Percentiles rank a stretch among this genome's conserved stretches.
phyloP scores from a whole-genome alignment of 1,139 yeast genomes.

The Candida smagusa region DNA sequence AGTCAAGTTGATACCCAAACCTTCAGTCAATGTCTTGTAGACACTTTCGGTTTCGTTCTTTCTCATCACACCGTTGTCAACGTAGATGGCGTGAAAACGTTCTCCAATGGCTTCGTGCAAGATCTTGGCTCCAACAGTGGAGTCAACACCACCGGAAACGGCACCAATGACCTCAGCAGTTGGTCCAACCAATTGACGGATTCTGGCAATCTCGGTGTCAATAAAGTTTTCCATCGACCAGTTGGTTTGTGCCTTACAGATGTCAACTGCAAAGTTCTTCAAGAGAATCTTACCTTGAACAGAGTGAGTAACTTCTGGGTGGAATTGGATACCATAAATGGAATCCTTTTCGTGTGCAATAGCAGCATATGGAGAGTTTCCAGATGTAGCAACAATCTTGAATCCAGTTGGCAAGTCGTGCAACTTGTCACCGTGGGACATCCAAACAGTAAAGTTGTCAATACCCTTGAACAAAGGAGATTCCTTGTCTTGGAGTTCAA shows the following conservation, averaged over 20 bases:
- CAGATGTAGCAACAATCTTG: slow-evolving; percentile 86
- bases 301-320: slow-evolving; percentile 98
- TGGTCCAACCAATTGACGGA: slow-evolving; percentile 88
- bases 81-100: slow-evolving; percentile 97
- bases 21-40: slow-evolving; percentile 83
- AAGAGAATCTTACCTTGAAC: slow-evolving; percentile 82
- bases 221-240: slow-evolving; percentile 99
- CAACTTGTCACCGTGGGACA: slow-evolving; percentile 98
- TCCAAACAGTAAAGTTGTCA: slow-evolving; percentile 95
- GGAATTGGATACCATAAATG: slow-evolving; percentile 96
- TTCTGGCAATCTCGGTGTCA: slow-evolving; percentile 92
- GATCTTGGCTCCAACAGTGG: slow-evolving; percentile 97
- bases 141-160: slow-evolving; percentile 99
- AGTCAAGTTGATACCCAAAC: slow-evolving; percentile 89
- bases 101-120: slow-evolving; percentile 98
- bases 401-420: slow-evolving; percentile 87
- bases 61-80: slow-evolving; percentile 97
- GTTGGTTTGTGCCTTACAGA: slow-evolving; percentile 82
- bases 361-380: slow-evolving; percentile 94
- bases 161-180: slow-evolving; percentile 99
- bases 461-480: slow-evolving; percentile 83
- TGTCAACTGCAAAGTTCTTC: slow-evolving; percentile 87
- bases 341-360: slow-evolving; percentile 70
- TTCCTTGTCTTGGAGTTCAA: slow-evolving; percentile 64
- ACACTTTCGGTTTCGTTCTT: slow-evolving; percentile 87